Conservation (phyloP, 768 basidiomycete genomes). For the Calvatia gigantea region DNA sequence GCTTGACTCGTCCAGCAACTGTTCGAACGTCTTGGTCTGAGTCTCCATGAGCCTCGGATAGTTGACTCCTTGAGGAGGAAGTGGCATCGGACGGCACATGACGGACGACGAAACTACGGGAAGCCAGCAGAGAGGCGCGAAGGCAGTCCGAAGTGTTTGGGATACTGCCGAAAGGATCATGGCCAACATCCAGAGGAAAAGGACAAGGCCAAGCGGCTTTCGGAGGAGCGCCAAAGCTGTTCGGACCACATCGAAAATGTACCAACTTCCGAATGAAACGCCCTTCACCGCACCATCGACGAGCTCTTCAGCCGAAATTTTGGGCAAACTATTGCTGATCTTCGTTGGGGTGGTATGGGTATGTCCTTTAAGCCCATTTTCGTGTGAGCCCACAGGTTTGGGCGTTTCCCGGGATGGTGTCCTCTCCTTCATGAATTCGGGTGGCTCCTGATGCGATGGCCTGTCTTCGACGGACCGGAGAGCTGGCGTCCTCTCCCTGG, state of each 20-base stretch:
- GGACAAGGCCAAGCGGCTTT: slow-evolving; percentile 49
- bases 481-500: too few relatives aligned
- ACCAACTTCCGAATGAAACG: slow-evolving; percentile 29
- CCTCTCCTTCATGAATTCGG: too few relatives aligned
- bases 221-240: slow-evolving; percentile 48
- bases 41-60: slow-evolving; percentile 58
- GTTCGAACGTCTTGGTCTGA: slow-evolving; percentile 59
- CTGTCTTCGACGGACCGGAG: too few relatives aligned
- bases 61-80: slow-evolving; percentile 43
- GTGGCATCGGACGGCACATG: slow-evolving; percentile 34
- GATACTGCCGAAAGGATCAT: slow-evolving; percentile 39
- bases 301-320: slow-evolving; percentile 23
- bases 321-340: neutral
- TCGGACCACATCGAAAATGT: slow-evolving; percentile 44
- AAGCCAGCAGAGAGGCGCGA: slow-evolving; percentile 58
- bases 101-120: slow-evolving; percentile 51
- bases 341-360: neutral
- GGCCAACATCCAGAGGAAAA: slow-evolving; percentile 50
- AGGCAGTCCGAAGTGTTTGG: slow-evolving; percentile 38
- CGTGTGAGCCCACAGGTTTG: neutral
- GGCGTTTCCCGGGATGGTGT: too few relatives aligned
- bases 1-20: slow-evolving; percentile 55
- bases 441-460: too few relatives aligned
- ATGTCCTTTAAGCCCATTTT: neutral
- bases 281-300: slow-evolving; percentile 27